Conservation (phyloP, 768 basidiomycete species). For the Wakefieldia striispora region DNA sequence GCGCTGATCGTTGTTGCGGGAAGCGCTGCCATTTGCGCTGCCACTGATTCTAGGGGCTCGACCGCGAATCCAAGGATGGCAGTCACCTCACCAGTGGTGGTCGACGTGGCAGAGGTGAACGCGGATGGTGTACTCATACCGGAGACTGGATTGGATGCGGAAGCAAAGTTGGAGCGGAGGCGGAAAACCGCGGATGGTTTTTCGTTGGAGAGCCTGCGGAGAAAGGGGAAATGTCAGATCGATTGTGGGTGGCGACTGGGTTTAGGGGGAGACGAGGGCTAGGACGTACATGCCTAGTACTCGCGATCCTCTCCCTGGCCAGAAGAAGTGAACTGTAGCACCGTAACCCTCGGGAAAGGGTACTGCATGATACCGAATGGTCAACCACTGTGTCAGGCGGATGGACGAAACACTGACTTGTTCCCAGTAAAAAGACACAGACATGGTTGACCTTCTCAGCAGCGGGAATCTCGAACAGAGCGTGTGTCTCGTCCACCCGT, state of each 20-base stretch:
- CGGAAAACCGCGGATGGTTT: constrained; percentile 91
- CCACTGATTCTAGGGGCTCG: constrained; percentile 67
- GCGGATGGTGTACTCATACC: constrained; percentile 32
- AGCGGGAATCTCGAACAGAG: constrained; percentile 68
- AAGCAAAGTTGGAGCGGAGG: constrained; percentile 61
- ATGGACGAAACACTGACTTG: constrained; percentile 43
- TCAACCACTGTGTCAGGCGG: not conserved
- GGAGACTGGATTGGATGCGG: constrained; percentile 29
- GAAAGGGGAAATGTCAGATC: not conserved
- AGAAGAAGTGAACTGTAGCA: constrained; percentile 81
- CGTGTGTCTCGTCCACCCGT: constrained; percentile 83
- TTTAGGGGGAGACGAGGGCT: not conserved
- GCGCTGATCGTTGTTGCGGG: constrained; percentile 32
- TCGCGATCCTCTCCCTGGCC: constrained; percentile 87
- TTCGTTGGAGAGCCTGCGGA: constrained; percentile 76
- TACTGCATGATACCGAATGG: constrained; percentile 36
- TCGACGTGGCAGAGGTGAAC: constrained; percentile 28
- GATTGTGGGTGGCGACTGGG: not conserved
- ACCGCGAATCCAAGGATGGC: constrained; percentile 79
- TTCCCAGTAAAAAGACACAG: constrained; percentile 80
- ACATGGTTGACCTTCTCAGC: constrained; percentile 81
- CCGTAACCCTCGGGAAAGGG: constrained; percentile 84
- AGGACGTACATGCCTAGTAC: constrained; percentile 72
- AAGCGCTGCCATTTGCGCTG: constrained; percentile 52
- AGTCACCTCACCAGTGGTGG: constrained; percentile 49